phyloP scores from a whole-genome alignment of 306 rosid genomes.

The Citrullus amarus region DNA sequence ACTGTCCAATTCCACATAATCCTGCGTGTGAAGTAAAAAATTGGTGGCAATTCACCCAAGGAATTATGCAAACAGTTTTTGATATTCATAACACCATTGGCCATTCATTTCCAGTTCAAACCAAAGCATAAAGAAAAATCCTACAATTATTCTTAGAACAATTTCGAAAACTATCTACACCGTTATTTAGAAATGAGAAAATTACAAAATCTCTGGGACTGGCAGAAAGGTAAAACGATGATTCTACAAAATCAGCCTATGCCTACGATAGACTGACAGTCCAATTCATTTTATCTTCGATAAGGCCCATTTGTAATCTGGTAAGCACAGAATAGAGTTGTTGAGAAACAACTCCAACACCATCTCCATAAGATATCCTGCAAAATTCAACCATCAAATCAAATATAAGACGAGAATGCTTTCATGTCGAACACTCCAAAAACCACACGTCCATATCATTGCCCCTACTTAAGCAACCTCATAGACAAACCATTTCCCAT shows the following conservation, averaged over 20 bases:
- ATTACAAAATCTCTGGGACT: not conserved
- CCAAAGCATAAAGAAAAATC: not conserved
- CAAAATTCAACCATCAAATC: slow-evolving; percentile 5
- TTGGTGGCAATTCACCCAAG: not conserved
- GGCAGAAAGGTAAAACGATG: not conserved
- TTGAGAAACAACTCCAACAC: slow-evolving; percentile 63
- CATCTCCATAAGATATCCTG: slow-evolving; percentile 57
- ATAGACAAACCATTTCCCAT: not conserved
- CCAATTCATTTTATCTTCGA: slow-evolving; percentile 77
- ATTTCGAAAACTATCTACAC: slow-evolving; percentile 1
- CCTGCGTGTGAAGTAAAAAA: not conserved
- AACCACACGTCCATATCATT: not conserved
- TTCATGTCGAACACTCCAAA: not conserved
- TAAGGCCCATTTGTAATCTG: slow-evolving; percentile 85
- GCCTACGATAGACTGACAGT: slow-evolving; percentile 57
- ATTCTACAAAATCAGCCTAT: not conserved
- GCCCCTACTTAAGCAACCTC: not conserved
- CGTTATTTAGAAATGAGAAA: not conserved
- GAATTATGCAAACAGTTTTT: not conserved
- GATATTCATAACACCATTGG: too few relatives aligned
- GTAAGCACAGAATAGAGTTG: slow-evolving; percentile 75
- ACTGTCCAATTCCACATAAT: not conserved
- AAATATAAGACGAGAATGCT: not conserved
- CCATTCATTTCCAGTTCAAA: not conserved
- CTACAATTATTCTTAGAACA: not conserved